A percentile compares a stretch with the other conserved stretches of the same genome.
phyloP scores from a whole-genome alignment of 441 rosid species.

The Jatropha podagrica region DNA sequence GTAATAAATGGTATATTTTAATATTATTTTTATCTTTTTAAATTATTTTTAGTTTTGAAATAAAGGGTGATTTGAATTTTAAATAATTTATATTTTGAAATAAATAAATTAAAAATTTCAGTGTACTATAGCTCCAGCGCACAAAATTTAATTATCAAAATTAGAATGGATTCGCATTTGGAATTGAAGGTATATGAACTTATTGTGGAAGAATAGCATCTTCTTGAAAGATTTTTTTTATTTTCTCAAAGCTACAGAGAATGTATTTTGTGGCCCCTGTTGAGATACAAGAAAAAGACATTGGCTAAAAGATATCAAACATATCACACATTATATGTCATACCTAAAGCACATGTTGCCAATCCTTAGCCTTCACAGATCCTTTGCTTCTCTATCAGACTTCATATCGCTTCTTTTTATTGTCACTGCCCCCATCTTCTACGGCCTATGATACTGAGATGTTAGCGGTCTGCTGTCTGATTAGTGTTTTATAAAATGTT shows the following conservation, averaged over 20 bases:
- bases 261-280: not conserved
- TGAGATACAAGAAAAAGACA: conserved; percentile 22
- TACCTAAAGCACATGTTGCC: conserved; percentile 19
- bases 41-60: too few species aligned
- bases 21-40: too few species aligned
- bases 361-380: not conserved
- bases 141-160: not conserved
- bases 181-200: not conserved
- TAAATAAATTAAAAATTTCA: too few species aligned
- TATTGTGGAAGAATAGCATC: conserved; percentile 9
- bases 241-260: not conserved
- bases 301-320: conserved; percentile 15
- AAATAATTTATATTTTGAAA: too few species aligned
- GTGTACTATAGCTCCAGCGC: too few species aligned
- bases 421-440: conserved; percentile 6
- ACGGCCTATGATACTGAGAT: too few species aligned
- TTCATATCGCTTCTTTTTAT: not conserved
- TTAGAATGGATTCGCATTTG: not conserved
- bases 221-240: not conserved
- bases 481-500: too few species aligned
- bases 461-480: too few species aligned
- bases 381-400: not conserved
- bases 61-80: too few species aligned
- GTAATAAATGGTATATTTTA: too few species aligned
- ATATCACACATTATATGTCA: not conserved